These are phyloP conservation scores for Malus sylvestris DNA, from an alignment of 306 rosid species.

Conservation along the genomic window DNA sequence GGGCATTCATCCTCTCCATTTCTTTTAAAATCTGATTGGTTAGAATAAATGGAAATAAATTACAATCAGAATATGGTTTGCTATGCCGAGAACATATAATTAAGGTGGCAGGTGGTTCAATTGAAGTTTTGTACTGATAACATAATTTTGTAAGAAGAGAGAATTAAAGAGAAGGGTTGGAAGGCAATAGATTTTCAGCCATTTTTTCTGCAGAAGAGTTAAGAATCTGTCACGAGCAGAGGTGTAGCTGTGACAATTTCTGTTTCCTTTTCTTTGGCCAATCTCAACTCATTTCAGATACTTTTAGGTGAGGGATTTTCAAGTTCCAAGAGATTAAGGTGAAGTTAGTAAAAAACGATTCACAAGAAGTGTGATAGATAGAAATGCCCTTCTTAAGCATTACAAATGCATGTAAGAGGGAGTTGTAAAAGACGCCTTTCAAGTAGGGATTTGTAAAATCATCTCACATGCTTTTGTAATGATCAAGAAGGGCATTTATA, in stretches of 20 bases:
- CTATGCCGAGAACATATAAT: slow-evolving; percentile 1
- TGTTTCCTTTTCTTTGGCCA: not conserved
- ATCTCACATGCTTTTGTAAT: no score
- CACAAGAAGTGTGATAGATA: no score
- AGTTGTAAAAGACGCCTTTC: no score
- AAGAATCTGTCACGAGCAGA: not conserved
- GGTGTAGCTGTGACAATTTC: not conserved
- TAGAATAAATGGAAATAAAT: slow-evolving; percentile 10
- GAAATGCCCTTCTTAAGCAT: no score
- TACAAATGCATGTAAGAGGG: no score
- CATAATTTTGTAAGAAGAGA: no score
- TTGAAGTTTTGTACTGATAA: not conserved
- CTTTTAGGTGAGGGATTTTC: no score
- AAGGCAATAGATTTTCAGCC: not conserved
- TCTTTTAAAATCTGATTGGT: not conserved
- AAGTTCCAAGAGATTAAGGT: no score
- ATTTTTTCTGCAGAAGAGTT: not conserved
- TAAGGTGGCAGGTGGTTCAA: slow-evolving; percentile 4
- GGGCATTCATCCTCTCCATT: not conserved
- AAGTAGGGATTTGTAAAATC: no score
- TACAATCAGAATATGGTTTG: slow-evolving; percentile 4
- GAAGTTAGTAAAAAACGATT: no score
- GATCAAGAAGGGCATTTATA: no score
- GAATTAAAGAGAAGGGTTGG: not conserved
- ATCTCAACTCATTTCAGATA: no score